Evolutionary conservation across 2,329 filamentous ascomycete species (phyloP), one percentile per base, ranked within the genome.

Genomic region (Neofusicoccum umdonicola): DNA sequence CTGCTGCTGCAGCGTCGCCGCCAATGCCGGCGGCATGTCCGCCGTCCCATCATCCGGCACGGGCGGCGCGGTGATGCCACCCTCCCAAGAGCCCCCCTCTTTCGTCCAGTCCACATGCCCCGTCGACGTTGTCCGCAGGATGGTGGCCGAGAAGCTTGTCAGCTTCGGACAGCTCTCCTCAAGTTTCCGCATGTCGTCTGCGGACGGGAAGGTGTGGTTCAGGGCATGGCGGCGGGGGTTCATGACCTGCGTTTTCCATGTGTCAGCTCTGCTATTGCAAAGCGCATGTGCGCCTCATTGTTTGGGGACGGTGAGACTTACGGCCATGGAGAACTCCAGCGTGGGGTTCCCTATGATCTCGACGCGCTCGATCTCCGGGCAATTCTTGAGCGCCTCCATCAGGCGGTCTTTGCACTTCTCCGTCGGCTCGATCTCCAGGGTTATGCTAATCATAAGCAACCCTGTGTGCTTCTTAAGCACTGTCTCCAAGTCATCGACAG

Each of bases 291-390:
- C 11, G 27, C 5, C 22, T 4, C n/a, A 19, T 6, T 3, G 31
- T 6, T 12, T 11, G 2, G 7, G 13, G 27, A 1, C 3, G 17
- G 42, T 6, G 56, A 35, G 22, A 17, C 74, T 65, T 68, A 79
- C 77, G 64, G 72, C 75, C 70, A 78, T 74, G 60, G 74, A 74
- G 67, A 78, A 77, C 50, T 74, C 69, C 58, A 78, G 65, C 52
- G 70, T 74, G 5, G 77, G 77, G 60, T 76, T 76, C 1, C 73
- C 76, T 22, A 79, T 73, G 41, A 80, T 71, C 68, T 79, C 78
- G 12, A 79, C 71, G 66, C 77, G 76, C 67, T 80, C 78, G 50
- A 79, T 62, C 52, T 73, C 67, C 54, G 70, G 69, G 45, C 71
- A 73, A 22, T 63, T 50, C 35, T 70, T 70, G 54, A 80, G 62